Base-by-base conservation (phyloP, 331 rosid genomes). In the Malus hybrid region DNA sequence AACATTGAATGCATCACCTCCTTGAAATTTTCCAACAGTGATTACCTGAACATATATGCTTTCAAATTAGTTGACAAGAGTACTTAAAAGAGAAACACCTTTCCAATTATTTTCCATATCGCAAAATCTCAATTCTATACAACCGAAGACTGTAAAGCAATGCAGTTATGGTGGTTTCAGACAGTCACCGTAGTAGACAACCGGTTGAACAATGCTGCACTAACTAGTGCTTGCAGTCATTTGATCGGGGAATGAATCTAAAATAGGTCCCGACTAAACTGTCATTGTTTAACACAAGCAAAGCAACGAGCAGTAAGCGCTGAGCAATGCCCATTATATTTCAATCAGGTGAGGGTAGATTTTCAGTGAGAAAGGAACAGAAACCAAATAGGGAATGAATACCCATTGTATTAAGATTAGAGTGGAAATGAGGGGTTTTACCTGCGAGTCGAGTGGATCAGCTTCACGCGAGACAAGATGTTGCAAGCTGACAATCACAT, bases 1-100 rank as follows among this genome's bases (percentile, higher is more conserved):
- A 59, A 93, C 90, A 73, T 93, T 93, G 81, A 89, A 88, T 19
- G 98, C 96, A 54, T 85, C 93, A 74, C 96, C 98, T 71, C 98
- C 98, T 80, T 89, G 89, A 80, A 91, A 85, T 64, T 79, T 91
- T 13, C 86, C 88, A 33, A 91, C 86, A 0, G 98, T 91, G 71
- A 93, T 89, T 39, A 89, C 96, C 98, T 93, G 84, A 67, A 76
- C 56, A 63, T 70, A 13, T 36, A 62, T 50, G 22, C 32, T 42
- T 33, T 70, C 15, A 27, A 79, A 69, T 68, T 75, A 75, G 75
- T 73, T 74, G 50, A 70, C 57, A 57, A 70, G 36, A 42, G 56
- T 63, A 70, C 42, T 76, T 57, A 18, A 32, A 75, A 62, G 64
- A 54, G 46, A 39, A 3, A 39, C 12, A 39, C 44, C 44, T 39